These are phyloP conservation scores for Schwanniomyces sp. DNA, from an alignment of 805 yeast species.

Conservation along the genomic window DNA sequence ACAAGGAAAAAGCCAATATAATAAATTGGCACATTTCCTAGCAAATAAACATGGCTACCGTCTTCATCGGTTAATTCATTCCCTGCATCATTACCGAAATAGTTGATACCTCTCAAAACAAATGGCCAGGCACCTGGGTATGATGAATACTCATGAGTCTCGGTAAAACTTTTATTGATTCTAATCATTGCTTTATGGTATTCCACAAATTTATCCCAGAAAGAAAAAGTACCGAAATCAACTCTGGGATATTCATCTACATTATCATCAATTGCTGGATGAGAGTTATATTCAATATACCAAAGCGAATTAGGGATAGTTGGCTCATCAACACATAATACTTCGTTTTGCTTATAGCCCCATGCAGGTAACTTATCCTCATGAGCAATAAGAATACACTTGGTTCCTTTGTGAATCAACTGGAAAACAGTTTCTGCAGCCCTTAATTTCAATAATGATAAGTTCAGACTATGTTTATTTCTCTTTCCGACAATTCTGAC, in stretches of 20 bases:
- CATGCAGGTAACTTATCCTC: constrained; percentile 73
- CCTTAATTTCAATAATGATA: constrained; percentile 37
- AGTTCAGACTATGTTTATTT: constrained; percentile 30
- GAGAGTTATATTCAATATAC: constrained; percentile 66
- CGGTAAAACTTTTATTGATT: constrained; percentile 46
- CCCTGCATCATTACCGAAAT: constrained; percentile 46
- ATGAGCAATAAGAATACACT: constrained; percentile 76
- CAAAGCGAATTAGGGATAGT: constrained; percentile 66
- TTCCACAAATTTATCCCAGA: constrained; percentile 53
- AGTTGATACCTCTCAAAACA: constrained; percentile 56
- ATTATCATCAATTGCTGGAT: constrained; percentile 43
- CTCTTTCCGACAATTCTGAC: constrained; percentile 45
- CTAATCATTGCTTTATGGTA: constrained; percentile 58
- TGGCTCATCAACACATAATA: constrained; percentile 79
- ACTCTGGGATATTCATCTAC: constrained; percentile 18
- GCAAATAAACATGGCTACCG: constrained; percentile 47
- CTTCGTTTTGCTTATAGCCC: constrained; percentile 87
- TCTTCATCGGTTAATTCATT: constrained; percentile 18
- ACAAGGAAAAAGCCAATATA: constrained; percentile 42
- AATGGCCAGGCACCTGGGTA: constrained; percentile 68
- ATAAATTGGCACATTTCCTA: constrained; percentile 67
- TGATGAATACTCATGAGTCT: constrained; percentile 50
- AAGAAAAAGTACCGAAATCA: constrained; percentile 26
- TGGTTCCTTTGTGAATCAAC: constrained; percentile 62
- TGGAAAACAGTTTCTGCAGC: constrained; percentile 72